Base-by-base conservation (phyloP, 2,329 filamentous ascomycete genomes). In the Colletotrichum ledebouriae region DNA sequence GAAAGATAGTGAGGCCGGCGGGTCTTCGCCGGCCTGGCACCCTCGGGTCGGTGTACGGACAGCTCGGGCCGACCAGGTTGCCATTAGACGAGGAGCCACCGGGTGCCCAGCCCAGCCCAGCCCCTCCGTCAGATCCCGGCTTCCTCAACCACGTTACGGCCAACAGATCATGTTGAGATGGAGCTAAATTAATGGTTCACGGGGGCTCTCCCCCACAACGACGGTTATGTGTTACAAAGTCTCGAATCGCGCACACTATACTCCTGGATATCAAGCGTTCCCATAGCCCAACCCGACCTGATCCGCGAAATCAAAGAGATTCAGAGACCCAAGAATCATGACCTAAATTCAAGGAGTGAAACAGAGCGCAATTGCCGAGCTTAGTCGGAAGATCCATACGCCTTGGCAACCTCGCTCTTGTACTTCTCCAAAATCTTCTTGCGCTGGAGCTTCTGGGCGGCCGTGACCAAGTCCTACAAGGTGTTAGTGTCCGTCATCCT, bases 391-490 rank as follows among this genome's bases (percentile, higher is more conserved):
- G 76, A 73, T 69, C 82, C 82, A 72, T 92, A 92, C 1, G 89
- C 89, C 73, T 81, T 82, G 72, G 86, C 82, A 44, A 93, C 86
- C 64, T 91, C 85, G 71, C 85, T 84, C 78, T 87, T 79, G 80
- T 87, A 91, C 73, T 85, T 87, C 46, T 84, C 78, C 58, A 90
- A 78, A 68, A 93, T 91, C 73, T 85, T 87, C 81, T 87, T 91
- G 73, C 90, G 86, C 81, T 92, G 91, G 57, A 93, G 83, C 76
- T 93, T 93, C 78, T 92, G 90, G 3, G 90, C 90, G 11, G 90
- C 89, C 55, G 90, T 92, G 63, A 90, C 86, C 64, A 89, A 83
- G 64, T 85, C 84, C 90, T 92, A 72, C 61, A 63, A 46, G 6
- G 37, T 69, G 72, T 79, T 76, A 80, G 79, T 69, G 72, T 79